Evolutionary conservation across 2,329 filamentous ascomycete genomes (phyloP).

Genomic region (Fusarium marasasianum): DNA sequence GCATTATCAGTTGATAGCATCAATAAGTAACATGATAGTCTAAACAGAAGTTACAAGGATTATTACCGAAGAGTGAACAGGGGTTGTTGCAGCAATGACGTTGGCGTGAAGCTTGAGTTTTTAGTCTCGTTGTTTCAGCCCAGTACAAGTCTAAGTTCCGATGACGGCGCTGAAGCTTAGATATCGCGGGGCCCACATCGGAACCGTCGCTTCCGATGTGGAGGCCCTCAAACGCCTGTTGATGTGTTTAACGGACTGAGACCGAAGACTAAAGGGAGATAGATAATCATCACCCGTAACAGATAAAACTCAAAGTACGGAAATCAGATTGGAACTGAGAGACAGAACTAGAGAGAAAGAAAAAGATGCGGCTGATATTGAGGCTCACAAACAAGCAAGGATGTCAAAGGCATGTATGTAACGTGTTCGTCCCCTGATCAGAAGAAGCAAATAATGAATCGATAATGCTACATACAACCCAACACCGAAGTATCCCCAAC

Average conservation of each 20-base stretch:
- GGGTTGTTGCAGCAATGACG: constrained; percentile 29
- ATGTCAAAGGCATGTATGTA: constrained; percentile 7
- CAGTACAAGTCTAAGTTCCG: constrained; percentile 26
- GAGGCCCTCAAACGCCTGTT: not conserved
- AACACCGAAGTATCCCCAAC: constrained; percentile 42
- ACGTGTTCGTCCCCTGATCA: constrained; percentile 6
- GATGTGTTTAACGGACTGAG: not conserved
- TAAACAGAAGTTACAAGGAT: constrained; percentile 18
- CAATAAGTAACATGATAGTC: constrained; percentile 29
- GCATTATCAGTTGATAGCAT: constrained; percentile 31
- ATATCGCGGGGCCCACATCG: constrained; percentile 19
- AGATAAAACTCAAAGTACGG: not conserved
- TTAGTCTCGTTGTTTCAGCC: constrained; percentile 29
- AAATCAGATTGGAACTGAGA: not conserved
- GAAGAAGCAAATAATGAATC: constrained; percentile 22
- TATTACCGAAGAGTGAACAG: constrained; percentile 35
- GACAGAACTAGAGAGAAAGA: not conserved
- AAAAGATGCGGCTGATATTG: not conserved
- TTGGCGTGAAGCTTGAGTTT: constrained; percentile 28
- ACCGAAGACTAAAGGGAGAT: not conserved
- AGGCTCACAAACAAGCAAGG: constrained; percentile 3
- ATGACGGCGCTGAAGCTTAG: constrained; percentile 29
- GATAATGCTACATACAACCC: not conserved
- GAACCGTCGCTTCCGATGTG: constrained; percentile 33
- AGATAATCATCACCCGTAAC: not conserved